Evolutionary conservation across 371 early-diverging fungal species (phyloP).

Genomic region (Actinomortierella ambigua): DNA sequence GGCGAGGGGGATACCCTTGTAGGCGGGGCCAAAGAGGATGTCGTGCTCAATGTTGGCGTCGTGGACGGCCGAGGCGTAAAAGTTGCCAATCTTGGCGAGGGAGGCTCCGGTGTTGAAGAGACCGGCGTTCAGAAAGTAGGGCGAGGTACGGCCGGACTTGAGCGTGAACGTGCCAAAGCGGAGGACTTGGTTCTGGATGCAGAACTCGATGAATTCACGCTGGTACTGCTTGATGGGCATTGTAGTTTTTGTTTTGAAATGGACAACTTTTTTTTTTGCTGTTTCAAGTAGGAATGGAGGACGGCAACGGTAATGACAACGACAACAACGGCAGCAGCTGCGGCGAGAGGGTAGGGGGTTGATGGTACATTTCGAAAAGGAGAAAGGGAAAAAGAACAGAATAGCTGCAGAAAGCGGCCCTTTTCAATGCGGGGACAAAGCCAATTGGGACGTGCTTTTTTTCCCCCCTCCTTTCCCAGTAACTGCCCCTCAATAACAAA

Average conservation of each 20-base stretch:
- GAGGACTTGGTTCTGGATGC: constrained; percentile 81
- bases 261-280: neutral
- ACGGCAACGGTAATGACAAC: neutral
- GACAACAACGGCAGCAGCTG: neutral
- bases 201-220: constrained; percentile 93
- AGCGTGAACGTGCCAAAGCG: constrained; percentile 91
- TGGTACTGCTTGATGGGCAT: constrained; percentile 85
- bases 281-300: neutral
- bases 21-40: constrained; percentile 97
- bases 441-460: neutral
- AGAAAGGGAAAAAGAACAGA: constrained; percentile 2
- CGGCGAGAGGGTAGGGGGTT: neutral
- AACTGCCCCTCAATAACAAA: too few species aligned
- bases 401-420: neutral
- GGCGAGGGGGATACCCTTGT: constrained; percentile 97
- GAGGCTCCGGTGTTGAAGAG: constrained; percentile 91
- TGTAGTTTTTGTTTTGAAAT: neutral
- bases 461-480: neutral
- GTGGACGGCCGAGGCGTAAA: constrained; percentile 86
- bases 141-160: constrained; percentile 92
- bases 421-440: too few species aligned
- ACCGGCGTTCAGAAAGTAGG: constrained; percentile 98
- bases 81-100: constrained; percentile 81
- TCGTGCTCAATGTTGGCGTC: constrained; percentile 77
- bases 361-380: constrained; percentile 13